Conservation (phyloP, 2,329 filamentous ascomycete genomes). For the Coccinonectria pachysandricola region DNA sequence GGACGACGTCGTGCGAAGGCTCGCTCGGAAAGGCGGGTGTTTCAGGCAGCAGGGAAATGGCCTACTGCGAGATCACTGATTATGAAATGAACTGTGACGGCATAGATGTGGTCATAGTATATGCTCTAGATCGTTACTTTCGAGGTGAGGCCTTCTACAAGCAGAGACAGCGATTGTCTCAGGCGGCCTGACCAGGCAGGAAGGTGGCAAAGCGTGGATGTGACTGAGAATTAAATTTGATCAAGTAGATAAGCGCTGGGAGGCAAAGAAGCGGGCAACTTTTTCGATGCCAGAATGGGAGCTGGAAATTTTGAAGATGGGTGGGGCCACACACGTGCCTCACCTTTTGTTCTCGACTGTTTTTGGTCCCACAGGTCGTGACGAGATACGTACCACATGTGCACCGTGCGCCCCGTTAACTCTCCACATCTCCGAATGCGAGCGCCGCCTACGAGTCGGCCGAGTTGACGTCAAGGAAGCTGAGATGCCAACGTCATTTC, state of each 20-base stretch:
- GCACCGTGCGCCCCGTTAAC: conserved; percentile 2
- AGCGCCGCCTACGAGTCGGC: too few species aligned
- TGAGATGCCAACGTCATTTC: too few species aligned
- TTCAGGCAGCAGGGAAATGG: conserved; percentile 16
- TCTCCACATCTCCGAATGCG: conserved; percentile 3
- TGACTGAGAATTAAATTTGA: conserved; percentile 7
- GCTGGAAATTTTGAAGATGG: conserved; percentile 16
- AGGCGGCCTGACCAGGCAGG: conserved; percentile 1
- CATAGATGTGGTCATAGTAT: conserved; percentile 24
- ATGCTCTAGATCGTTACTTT: too few species aligned
- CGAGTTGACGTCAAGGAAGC: too few species aligned
- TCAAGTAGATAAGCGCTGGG: conserved; percentile 10
- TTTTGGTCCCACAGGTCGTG: background rate
- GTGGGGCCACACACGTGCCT: conserved; percentile 23
- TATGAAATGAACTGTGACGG: too few species aligned
- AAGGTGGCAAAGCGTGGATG: conserved; percentile 6
- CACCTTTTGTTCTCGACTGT: conserved; percentile 8
- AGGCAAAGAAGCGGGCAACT: conserved; percentile 11
- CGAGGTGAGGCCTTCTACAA: too few species aligned
- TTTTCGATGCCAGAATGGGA: conserved; percentile 9
- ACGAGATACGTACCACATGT: conserved; percentile 5
- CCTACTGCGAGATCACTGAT: too few species aligned
- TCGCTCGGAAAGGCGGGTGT: conserved; percentile 13
- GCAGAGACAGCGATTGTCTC: too few species aligned
- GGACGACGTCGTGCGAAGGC: conserved; percentile 1